These are phyloP conservation scores for Pyricularia grisea DNA, from an alignment of 2,329 filamentous ascomycete genomes.

Conservation along the genomic window DNA sequence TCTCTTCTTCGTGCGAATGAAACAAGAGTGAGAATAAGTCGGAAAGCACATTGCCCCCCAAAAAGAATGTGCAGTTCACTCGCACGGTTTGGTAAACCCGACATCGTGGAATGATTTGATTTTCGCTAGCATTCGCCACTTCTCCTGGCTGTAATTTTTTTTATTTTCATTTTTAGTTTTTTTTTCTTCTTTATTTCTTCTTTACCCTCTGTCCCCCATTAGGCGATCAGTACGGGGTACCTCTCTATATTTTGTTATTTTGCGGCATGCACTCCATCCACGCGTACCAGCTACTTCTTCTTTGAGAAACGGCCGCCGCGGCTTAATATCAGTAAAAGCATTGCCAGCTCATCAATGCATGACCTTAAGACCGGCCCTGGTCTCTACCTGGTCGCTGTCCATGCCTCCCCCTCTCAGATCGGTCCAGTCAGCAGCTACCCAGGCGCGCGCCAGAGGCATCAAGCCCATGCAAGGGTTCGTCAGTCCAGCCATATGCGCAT, in stretches of 20 bases:
- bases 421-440: background rate
- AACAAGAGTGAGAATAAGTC: no score
- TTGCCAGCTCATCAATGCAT: conserved; percentile 75
- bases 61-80: background rate
- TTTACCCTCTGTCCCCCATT: background rate
- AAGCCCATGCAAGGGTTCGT: conserved; percentile 22
- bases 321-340: conserved; percentile 45
- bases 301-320: background rate
- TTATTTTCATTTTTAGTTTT: no score
- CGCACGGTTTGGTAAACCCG: background rate
- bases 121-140: background rate
- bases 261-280: background rate
- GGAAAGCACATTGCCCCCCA: no score
- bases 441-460: background rate
- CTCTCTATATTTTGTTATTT: background rate
- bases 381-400: conserved; percentile 25
- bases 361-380: conserved; percentile 32
- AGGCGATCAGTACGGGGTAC: background rate
- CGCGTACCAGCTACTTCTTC: conserved; percentile 20
- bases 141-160: background rate
- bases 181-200: background rate
- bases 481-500: conserved; percentile 25
- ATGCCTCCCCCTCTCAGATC: conserved; percentile 13
- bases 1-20: background rate
- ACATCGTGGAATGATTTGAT: background rate